phyloP scores from a whole-genome alignment of 352 stramenopile genomes.

The Pythium periplocum region DNA sequence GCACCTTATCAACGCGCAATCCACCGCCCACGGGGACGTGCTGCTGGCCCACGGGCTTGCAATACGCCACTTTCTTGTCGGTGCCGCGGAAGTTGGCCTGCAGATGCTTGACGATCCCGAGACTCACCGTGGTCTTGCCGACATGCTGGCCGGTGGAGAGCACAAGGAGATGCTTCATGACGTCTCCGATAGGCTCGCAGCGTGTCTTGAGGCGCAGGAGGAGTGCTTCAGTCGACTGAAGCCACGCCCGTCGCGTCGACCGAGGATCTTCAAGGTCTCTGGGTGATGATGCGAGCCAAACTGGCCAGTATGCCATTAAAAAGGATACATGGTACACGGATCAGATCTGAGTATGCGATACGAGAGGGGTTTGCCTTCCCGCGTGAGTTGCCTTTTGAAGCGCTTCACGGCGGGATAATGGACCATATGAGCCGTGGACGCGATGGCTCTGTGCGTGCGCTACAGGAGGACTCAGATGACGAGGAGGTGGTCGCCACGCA shows the following conservation, averaged over 20 bases:
- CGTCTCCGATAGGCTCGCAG: neutral
- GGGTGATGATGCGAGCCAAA: neutral
- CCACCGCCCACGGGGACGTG: constrained; percentile 78
- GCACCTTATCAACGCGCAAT: constrained; percentile 84
- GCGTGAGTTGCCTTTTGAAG: too few relatives aligned
- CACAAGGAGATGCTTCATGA: constrained; percentile 68
- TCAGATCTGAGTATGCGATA: too few relatives aligned
- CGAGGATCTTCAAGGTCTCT: constrained; percentile 11
- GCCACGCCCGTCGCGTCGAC: too few relatives aligned
- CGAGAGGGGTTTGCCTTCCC: too few relatives aligned
- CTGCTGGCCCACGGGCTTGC: constrained; percentile 96
- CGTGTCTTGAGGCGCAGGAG: too few relatives aligned
- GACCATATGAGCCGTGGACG: too few relatives aligned
- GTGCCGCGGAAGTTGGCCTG: constrained; percentile 84
- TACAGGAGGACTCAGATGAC: constrained; percentile 1
- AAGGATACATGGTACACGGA: too few relatives aligned
- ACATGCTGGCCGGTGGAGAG: constrained; percentile 95
- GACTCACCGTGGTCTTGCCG: constrained; percentile 95
- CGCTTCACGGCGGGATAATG: too few relatives aligned
- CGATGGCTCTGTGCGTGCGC: too few relatives aligned
- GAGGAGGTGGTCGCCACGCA: constrained; percentile 1
- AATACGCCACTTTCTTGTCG: constrained; percentile 80
- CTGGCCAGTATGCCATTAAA: too few relatives aligned
- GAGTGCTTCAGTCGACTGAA: too few relatives aligned
- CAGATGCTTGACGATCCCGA: constrained; percentile 93